Base-by-base conservation (phyloP, 2,329 filamentous ascomycete genomes). In the Amylocarpus encephaloides region DNA sequence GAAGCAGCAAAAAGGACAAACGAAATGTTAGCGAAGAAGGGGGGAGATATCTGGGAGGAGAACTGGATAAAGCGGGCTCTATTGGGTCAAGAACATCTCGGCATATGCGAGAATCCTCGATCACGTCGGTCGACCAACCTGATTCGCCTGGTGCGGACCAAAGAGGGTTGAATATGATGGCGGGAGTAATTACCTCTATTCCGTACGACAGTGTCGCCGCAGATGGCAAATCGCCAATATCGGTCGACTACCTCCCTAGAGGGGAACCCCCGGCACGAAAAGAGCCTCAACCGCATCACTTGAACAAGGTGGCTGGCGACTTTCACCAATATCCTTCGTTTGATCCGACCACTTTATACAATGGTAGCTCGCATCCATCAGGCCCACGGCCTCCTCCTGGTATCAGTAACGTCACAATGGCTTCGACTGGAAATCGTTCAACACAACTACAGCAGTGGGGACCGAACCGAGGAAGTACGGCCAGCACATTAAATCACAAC, bases 281-380 rank as follows among this genome's bases (percentile, higher is more conserved):
- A 65, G 86, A 93, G 49, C 86, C 86, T 51, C 76, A 87, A 52
- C 88, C 90, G 29, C 87, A 93, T 68, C 88, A 95, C 63, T 71
- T 94, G 48, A 91, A 89, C 67, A 91, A 89, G 70, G 76, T 75
- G 58, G 80, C 80, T 43, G 73, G 73, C 60, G 91, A 96, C 68
- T 95, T 83, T 65, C 89, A 95, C 71, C 92, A 95, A 64, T 95
- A 96, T 67, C 89, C 90, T 38, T 78, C 78, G 46, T 82, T 86
- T 66, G 83, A 85, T 58, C 72, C 79, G 29, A 69, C 76, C 44
- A 66, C 71, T 35, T 64, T 72, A 49, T 69, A 73, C 51, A 74
- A 71, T 59, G 66, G 73, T 43, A 73, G 73, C 51, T 73, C 78
- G 35, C 80, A 85, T 62, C 73, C 78, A 39, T 78, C 79, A 7